These are phyloP conservation scores for Tulasnella calospora DNA, from an alignment of 768 basidiomycete species.

Conservation along the genomic window DNA sequence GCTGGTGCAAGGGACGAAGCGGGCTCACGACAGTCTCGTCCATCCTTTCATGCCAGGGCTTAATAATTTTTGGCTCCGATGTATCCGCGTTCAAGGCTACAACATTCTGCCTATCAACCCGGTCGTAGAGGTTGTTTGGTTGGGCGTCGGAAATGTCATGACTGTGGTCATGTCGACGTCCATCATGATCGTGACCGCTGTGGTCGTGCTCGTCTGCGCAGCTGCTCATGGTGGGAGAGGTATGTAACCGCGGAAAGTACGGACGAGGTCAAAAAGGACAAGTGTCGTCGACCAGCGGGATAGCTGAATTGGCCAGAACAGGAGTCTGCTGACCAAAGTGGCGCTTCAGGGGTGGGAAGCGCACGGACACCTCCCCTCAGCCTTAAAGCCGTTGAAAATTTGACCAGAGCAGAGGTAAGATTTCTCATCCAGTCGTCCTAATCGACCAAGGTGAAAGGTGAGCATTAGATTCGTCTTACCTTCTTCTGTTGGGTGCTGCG, in stretches of 20 bases:
- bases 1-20: not conserved
- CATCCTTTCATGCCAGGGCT: constrained; percentile 77
- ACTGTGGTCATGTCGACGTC: constrained; percentile 45
- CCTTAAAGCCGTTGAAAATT: constrained; percentile 23
- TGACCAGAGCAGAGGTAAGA: not conserved
- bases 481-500: not conserved
- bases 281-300: not conserved
- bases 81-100: constrained; percentile 66
- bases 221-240: constrained; percentile 54
- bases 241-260: not conserved
- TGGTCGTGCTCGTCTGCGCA: constrained; percentile 55
- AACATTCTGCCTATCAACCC: constrained; percentile 77
- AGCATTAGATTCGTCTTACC: not conserved
- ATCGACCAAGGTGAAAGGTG: not conserved
- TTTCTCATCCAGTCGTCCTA: not conserved
- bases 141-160: constrained; percentile 46
- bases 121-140: constrained; percentile 63
- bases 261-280: not conserved
- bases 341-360: constrained; percentile 5
- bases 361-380: not conserved
- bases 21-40: constrained; percentile 61
- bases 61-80: constrained; percentile 59
- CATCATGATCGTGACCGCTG: constrained; percentile 51
- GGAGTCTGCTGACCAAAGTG: constrained; percentile 8
- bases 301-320: not conserved